Evolutionary conservation across 2,329 filamentous ascomycete species (phyloP).

Genomic region (Penicillium sclerotigenum): DNA sequence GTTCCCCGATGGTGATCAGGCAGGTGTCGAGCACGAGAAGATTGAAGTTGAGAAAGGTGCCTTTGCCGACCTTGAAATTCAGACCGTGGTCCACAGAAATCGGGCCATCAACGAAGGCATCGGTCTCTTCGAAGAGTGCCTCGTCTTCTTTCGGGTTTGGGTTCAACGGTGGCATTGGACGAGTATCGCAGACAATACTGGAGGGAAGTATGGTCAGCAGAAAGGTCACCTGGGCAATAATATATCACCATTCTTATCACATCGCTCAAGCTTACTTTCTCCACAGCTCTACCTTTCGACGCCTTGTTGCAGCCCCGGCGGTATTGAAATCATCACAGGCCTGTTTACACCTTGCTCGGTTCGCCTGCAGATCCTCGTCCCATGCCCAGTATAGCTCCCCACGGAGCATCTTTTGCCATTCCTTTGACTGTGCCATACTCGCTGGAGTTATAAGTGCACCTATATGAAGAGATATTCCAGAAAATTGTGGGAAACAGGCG

Average conservation of each 20-base stretch:
- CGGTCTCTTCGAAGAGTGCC: slow-evolving; percentile 29
- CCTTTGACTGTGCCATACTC: slow-evolving; percentile 23
- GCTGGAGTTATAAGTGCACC: neutral
- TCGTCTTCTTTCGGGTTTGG: slow-evolving; percentile 22
- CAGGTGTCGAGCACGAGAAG: slow-evolving; percentile 53
- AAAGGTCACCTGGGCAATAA: neutral
- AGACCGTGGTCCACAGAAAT: slow-evolving; percentile 64
- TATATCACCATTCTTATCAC: neutral
- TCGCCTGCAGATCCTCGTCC: slow-evolving; percentile 28
- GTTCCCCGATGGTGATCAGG: slow-evolving; percentile 52
- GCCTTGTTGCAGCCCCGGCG: slow-evolving; percentile 21
- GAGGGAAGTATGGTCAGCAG: neutral
- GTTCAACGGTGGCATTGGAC: slow-evolving; percentile 22
- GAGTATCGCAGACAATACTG: slow-evolving; percentile 26
- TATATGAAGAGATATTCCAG: neutral
- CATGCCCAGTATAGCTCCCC: slow-evolving; percentile 28
- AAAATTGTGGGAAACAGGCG: neutral
- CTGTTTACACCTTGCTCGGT: slow-evolving; percentile 27
- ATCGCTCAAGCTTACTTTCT: slow-evolving; percentile 18
- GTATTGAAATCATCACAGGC: slow-evolving; percentile 29
- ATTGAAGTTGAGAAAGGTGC: slow-evolving; percentile 52
- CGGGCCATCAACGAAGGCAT: slow-evolving; percentile 59
- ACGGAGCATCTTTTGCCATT: slow-evolving; percentile 31
- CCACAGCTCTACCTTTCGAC: slow-evolving; percentile 27
- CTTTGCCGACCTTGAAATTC: slow-evolving; percentile 59